Evolutionary conservation across 345 rosid genomes (phyloP).

Genomic region (Reutealis trisperma): DNA sequence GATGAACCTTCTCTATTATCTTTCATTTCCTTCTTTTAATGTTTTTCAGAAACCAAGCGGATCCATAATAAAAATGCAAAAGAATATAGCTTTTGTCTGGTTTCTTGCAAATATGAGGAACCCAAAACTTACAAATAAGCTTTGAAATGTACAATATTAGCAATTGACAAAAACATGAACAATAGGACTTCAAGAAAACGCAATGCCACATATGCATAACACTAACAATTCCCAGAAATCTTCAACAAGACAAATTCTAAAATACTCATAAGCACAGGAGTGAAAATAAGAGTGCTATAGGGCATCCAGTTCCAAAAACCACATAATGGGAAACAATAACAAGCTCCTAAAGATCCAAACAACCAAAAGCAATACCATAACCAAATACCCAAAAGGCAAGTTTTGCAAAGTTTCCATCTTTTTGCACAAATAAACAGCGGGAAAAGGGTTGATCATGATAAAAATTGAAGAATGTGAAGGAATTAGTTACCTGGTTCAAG

Average conservation of each 20-base stretch:
- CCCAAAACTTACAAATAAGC: neutral
- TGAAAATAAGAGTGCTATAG: neutral
- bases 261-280: neutral
- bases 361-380: neutral
- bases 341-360: constrained; percentile 1
- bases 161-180: neutral
- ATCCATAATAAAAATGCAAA: too few relatives aligned
- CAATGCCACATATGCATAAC: neutral
- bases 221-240: neutral
- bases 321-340: neutral
- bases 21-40: neutral
- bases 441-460: neutral
- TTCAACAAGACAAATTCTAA: neutral
- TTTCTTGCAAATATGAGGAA: neutral
- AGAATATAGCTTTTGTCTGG: neutral
- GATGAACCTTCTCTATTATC: too few relatives aligned
- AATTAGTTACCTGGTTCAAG: constrained; percentile 65
- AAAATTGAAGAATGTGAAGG: neutral
- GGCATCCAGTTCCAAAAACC: neutral
- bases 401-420: neutral
- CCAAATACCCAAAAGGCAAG: neutral
- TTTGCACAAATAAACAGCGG: neutral
- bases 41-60: neutral
- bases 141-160: neutral
- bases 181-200: neutral